A percentile compares a stretch with the other conserved stretches of the same genome.
phyloP scores from a whole-genome alignment of 805 yeast species.

The Zygoascus flipseniorum region DNA sequence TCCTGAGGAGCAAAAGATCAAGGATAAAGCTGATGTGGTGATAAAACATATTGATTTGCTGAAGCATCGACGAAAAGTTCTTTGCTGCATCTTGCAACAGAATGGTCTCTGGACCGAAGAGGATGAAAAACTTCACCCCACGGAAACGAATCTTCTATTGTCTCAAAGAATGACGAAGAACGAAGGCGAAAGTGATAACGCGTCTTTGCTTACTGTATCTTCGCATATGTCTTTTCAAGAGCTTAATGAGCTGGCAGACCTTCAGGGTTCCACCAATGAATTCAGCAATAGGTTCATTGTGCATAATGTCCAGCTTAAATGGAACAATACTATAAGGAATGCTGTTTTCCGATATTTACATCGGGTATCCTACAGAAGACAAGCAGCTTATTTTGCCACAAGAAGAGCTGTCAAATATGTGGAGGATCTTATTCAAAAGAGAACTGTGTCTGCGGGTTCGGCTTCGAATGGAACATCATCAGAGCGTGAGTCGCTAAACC shows the following conservation, averaged over 20 bases:
- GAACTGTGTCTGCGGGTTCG: not conserved
- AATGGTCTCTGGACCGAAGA: constrained; percentile 4
- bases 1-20: constrained; percentile 16
- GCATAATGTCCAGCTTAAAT: constrained; percentile 64
- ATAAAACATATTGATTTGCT: constrained; percentile 13
- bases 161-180: not conserved
- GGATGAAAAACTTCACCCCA: not conserved
- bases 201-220: constrained; percentile 3
- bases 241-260: constrained; percentile 14
- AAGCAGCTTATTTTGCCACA: constrained; percentile 36
- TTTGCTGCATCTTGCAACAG: constrained; percentile 6
- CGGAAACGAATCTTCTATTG: not conserved
- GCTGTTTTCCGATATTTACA: constrained; percentile 52
- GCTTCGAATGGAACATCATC: not conserved
- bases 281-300: constrained; percentile 65
- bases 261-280: constrained; percentile 8
- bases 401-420: constrained; percentile 43
- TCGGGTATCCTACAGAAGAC: constrained; percentile 37
- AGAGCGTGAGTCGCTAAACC: not conserved
- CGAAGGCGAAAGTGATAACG: constrained; percentile 1
- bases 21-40: constrained; percentile 11
- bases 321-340: constrained; percentile 68
- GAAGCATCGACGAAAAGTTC: constrained; percentile 9
- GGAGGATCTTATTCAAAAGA: constrained; percentile 39
- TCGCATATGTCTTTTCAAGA: constrained; percentile 9